Evolutionary conservation across 805 yeast genomes (phyloP).

Genomic region (Candida glaebosa): DNA sequence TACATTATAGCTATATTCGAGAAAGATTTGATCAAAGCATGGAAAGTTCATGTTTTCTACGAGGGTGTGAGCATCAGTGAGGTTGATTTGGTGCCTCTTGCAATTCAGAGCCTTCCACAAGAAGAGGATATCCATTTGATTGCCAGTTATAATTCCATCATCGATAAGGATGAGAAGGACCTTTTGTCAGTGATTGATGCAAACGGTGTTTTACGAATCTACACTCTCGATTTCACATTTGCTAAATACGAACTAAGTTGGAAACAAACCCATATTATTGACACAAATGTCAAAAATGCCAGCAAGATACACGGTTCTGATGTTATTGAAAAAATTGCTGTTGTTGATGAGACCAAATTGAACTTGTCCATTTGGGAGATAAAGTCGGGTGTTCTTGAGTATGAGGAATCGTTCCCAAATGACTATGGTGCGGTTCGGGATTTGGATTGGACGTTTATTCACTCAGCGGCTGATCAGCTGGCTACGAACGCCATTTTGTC

Average conservation of each 20-base stretch:
- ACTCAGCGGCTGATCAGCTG: conserved; percentile 14
- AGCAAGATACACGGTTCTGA: conserved; percentile 69
- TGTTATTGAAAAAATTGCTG: conserved; percentile 62
- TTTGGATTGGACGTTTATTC: conserved; percentile 81
- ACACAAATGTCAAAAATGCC: conserved; percentile 54
- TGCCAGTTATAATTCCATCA: conserved; percentile 41
- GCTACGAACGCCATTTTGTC: conserved; percentile 59
- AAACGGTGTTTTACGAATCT: conserved; percentile 22
- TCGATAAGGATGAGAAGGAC: conserved; percentile 17
- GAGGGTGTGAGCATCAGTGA: conserved; percentile 8
- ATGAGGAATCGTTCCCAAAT: conserved; percentile 39
- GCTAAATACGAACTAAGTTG: conserved; percentile 40
- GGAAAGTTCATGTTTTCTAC: conserved; percentile 31
- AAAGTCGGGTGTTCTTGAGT: conserved; percentile 63
- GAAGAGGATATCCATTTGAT: conserved; percentile 39
- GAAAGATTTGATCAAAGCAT: conserved; percentile 32
- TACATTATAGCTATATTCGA: conserved; percentile 52
- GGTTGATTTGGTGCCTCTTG: conserved; percentile 21
- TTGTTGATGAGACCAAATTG: conserved; percentile 53
- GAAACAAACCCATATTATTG: conserved; percentile 47
- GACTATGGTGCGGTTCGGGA: conserved; percentile 49
- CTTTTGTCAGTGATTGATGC: conserved; percentile 58
- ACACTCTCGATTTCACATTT: conserved; percentile 22
- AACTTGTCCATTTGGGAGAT: conserved; percentile 78
- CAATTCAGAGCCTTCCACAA: conserved; percentile 38